phyloP scores from a whole-genome alignment of 2,329 filamentous ascomycete genomes.

The Nigrospora oryzae region DNA sequence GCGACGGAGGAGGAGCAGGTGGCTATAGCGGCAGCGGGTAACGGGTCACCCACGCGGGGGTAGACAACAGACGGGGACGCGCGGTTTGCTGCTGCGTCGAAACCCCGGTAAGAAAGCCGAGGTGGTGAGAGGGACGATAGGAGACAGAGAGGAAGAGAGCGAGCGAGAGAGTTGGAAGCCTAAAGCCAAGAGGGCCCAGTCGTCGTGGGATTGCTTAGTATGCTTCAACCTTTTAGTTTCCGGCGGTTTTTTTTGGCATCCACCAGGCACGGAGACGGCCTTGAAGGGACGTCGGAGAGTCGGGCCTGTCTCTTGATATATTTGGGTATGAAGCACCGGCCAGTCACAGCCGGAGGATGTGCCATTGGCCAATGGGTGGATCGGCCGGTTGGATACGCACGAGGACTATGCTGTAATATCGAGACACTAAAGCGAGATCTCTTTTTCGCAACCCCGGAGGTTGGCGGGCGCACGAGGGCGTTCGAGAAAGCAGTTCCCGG shows the following conservation, averaged over 20 bases:
- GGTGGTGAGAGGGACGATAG: background rate
- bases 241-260: background rate
- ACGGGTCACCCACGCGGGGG: too few relatives aligned
- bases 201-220: background rate
- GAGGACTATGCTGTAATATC: constrained; percentile 3
- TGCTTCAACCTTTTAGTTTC: background rate
- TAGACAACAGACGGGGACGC: too few relatives aligned
- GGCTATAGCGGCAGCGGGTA: background rate
- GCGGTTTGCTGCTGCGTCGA: too few relatives aligned
- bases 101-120: background rate
- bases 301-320: too few relatives aligned
- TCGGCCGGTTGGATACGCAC: background rate
- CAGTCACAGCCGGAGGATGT: background rate
- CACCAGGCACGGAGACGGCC: too few relatives aligned
- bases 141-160: background rate
- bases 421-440: background rate
- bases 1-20: too few relatives aligned
- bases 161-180: constrained; percentile 2
- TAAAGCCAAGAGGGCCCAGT: constrained; percentile 2
- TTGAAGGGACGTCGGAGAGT: too few relatives aligned
- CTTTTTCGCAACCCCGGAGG: too few relatives aligned
- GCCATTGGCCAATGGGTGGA: constrained; percentile 2
- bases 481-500: too few relatives aligned
- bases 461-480: too few relatives aligned
- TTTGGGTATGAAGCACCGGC: too few relatives aligned